Percentiles rank a stretch among this genome's conserved stretches.
Evolutionary conservation across 225 moss, liverwort and hornwort species (phyloP).

Genomic region (Physcomitrellopsis africana): DNA sequence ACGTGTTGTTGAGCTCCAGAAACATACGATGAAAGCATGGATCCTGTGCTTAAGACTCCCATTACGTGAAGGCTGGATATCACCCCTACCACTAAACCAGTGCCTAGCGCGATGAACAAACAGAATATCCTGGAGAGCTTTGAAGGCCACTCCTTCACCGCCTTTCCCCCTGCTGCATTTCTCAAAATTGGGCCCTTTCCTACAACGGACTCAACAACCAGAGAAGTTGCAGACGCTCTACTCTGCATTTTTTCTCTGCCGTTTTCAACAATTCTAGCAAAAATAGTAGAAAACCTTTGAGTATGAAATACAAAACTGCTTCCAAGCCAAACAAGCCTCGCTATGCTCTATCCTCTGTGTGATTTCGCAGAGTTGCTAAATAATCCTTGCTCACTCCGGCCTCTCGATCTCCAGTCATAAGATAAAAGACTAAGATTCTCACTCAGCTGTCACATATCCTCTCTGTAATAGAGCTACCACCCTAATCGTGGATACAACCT

Average conservation of each 20-base stretch:
- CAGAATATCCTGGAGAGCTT: slow-evolving; percentile 43
- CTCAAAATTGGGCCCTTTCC: slow-evolving; percentile 24
- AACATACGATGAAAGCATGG: slow-evolving; percentile 33
- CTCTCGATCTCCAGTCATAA: background rate
- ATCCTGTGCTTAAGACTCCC: slow-evolving; percentile 44
- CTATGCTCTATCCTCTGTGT: background rate
- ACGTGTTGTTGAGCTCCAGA: slow-evolving; percentile 36
- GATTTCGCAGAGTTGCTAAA: background rate
- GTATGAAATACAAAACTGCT: background rate
- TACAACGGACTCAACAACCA: slow-evolving; percentile 31
- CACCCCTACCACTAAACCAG: slow-evolving; percentile 43
- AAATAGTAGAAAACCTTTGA: too few species aligned
- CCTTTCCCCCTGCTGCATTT: slow-evolving; percentile 27
- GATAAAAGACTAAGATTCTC: background rate
- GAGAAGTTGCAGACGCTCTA: slow-evolving; percentile 28
- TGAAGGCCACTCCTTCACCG: slow-evolving; percentile 27
- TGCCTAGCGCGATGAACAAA: slow-evolving; percentile 37
- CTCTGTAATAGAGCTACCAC: too few species aligned
- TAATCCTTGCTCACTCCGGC: too few species aligned
- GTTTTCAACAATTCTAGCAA: background rate
- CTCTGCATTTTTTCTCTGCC: slow-evolving; percentile 41
- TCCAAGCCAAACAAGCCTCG: too few species aligned
- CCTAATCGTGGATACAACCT: too few species aligned
- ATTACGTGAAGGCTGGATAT: slow-evolving; percentile 52
- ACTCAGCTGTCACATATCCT: too few species aligned